Conservation (phyloP, 305 asterid species). For the Fraxinus baroniana region DNA sequence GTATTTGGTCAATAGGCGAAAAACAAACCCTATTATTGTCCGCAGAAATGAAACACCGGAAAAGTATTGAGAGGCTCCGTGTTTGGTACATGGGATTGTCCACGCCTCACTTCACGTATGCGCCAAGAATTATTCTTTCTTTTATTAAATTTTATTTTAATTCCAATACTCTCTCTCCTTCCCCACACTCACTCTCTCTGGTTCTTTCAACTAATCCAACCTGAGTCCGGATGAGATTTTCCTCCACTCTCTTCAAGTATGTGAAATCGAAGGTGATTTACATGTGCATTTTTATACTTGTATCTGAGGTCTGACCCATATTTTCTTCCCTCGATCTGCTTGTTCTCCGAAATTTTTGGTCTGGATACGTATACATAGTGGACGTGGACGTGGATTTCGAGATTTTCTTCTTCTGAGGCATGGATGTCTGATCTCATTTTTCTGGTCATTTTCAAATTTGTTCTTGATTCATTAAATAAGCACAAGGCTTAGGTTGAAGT, state of each 20-base stretch:
- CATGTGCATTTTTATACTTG: neutral
- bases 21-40: constrained; percentile 18
- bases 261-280: constrained; percentile 20
- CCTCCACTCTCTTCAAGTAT: neutral
- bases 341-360: constrained; percentile 25
- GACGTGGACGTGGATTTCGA: constrained; percentile 17
- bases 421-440: constrained; percentile 39
- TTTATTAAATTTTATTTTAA: too few species aligned
- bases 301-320: constrained; percentile 22
- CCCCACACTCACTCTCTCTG: constrained; percentile 19
- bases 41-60: constrained; percentile 21
- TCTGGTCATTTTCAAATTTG: constrained; percentile 22
- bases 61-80: neutral
- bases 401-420: constrained; percentile 24
- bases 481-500: constrained; percentile 22
- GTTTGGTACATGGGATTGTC: too few species aligned
- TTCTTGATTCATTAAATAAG: constrained; percentile 5
- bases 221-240: constrained; percentile 29
- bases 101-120: too few species aligned
- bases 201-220: constrained; percentile 33
- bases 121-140: too few species aligned
- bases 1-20: constrained; percentile 13
- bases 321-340: constrained; percentile 35
- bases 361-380: constrained; percentile 7
- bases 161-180: constrained; percentile 14